Base-by-base conservation (phyloP, 805 yeast species). In the Candida odintsovae region DNA sequence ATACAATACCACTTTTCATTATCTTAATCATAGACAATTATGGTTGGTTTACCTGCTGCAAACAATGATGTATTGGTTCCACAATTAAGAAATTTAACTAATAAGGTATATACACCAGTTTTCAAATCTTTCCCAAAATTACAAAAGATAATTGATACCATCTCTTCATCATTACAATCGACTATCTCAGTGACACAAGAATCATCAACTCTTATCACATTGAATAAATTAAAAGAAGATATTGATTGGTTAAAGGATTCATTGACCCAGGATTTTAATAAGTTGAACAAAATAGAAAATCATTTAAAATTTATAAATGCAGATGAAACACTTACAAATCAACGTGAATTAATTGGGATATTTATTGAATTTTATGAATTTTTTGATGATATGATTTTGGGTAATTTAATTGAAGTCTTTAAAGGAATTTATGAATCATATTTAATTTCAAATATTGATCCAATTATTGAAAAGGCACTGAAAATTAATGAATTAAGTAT, bases 231-330 rank as follows among this genome's bases (percentile, higher is more conserved):
- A 16, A 36, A 36, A 36, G 46, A 47, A 20, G 50, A 47, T 15
- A 31, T 43, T 6, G 43, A 47, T 21, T 47, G 50, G 50, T 29
- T 36, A 20, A 37, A 43, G 16, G 50, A 47, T 9, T 43, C 50
- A 10, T 16, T 43, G 4, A 41, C 28, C 11, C 22, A 40, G 4
- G 50, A 47, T 21, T 20, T 47, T n/a, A 6, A 26, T 8, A 47
- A 43, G 20, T 19, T 47, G 9, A 29, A 22, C 21, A 40, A 43
- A 23, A 37, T 47, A 4, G 50, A 47, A 26, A 20, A 36, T 18
- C 50, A 47, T 26, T 18, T 47, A 7, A 47, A 47, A 22, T 47
- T 47, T 25, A 13, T 47, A 2, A 47, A 47, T 33, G 50, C 50
- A 6, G 50, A 47, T 26, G 50, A 47, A 29, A 47, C 50, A 2